Evolutionary conservation across 495 filamentous ascomycete genomes (phyloP).

Genomic region (Aspergillus heteromorphus): DNA sequence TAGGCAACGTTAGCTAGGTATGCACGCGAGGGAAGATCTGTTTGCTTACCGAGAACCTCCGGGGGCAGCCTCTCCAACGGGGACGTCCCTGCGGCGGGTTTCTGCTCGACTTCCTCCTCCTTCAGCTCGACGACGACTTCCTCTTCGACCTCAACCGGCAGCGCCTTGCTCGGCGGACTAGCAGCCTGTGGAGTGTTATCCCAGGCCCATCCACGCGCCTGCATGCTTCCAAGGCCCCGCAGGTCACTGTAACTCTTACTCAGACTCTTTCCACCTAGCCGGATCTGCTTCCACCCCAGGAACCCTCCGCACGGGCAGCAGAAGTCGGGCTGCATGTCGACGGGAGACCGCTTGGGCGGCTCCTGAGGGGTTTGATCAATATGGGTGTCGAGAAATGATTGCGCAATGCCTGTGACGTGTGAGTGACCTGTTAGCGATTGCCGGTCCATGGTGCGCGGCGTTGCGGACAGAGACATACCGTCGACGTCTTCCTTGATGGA

Average conservation of each 20-base stretch:
- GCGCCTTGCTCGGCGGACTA: constrained; percentile 23
- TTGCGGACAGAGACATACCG: constrained; percentile 24
- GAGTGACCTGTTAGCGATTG: too few species aligned
- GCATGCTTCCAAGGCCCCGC: constrained; percentile 44
- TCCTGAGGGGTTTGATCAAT: constrained; percentile 51
- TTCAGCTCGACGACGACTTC: constrained; percentile 18
- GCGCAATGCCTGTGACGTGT: constrained; percentile 48
- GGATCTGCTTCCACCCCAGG: constrained; percentile 67
- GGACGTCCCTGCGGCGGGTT: constrained; percentile 24
- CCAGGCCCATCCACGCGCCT: constrained; percentile 51
- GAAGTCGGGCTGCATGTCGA: constrained; percentile 47
- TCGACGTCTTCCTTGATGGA: constrained; percentile 45
- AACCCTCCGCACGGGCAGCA: constrained; percentile 70
- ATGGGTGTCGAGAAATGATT: constrained; percentile 67
- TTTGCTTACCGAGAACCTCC: constrained; percentile 66
- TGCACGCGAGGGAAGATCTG: constrained; percentile 5
- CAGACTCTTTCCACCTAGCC: constrained; percentile 56
- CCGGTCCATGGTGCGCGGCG: background rate
- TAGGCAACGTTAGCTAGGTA: constrained; percentile 21
- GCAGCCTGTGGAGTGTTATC: constrained; percentile 30
- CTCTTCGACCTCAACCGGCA: constrained; percentile 25
- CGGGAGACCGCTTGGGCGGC: constrained; percentile 33
- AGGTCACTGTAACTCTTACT: constrained; percentile 72
- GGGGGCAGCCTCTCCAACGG: constrained; percentile 63
- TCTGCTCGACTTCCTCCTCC: background rate